Evolutionary conservation across 2,329 filamentous ascomycete genomes (phyloP).

Genomic region (Sporothrix pseudoabietina): DNA sequence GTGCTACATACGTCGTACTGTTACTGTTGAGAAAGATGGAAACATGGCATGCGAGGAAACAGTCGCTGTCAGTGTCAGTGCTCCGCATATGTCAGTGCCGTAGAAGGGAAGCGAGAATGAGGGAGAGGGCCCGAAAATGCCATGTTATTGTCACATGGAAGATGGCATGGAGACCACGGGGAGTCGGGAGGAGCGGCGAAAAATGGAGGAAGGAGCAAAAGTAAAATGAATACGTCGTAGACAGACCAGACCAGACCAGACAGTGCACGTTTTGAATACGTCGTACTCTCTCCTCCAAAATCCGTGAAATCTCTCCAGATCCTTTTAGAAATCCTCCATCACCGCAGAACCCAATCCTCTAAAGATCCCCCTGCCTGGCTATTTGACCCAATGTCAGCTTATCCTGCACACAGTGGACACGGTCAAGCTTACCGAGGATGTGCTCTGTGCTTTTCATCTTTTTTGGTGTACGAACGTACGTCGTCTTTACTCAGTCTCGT

Average conservation of each 20-base stretch:
- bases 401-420: neutral
- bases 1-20: neutral
- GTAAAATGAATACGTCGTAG: neutral
- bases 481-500: neutral
- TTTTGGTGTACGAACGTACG: neutral
- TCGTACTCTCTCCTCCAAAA: neutral
- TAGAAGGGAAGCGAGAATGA: neutral
- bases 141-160: neutral
- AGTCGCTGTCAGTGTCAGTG: neutral
- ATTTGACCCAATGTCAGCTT: constrained; percentile 7
- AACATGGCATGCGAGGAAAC: neutral
- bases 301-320: neutral
- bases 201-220: neutral
- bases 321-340: neutral
- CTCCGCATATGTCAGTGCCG: neutral
- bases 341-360: neutral
- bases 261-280: neutral
- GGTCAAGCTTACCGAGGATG: neutral
- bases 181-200: neutral
- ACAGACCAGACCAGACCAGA: neutral
- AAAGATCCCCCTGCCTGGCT: neutral
- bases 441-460: neutral
- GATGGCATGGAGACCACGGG: neutral
- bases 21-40: neutral
- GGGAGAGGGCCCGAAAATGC: neutral